phyloP scores from a whole-genome alignment of 164 flowering plant genomes.

The Magnolia changhungtana region DNA sequence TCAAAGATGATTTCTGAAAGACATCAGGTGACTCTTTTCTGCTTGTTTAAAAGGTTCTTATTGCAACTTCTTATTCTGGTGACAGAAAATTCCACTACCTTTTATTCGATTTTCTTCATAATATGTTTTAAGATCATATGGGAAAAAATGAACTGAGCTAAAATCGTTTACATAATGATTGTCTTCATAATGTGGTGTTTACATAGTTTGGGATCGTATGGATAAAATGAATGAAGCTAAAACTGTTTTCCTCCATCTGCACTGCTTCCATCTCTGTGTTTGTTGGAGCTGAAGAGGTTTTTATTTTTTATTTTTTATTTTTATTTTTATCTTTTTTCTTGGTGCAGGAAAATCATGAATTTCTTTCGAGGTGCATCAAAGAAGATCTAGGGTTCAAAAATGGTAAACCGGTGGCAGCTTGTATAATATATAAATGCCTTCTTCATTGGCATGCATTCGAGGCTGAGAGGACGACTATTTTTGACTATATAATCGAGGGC shows the following conservation, averaged over 20 bases:
- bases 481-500: conserved; percentile 76
- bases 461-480: conserved; percentile 86
- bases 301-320: neutral
- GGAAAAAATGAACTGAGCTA: neutral
- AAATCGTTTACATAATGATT: neutral
- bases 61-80: neutral
- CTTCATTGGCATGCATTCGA: conserved; percentile 91
- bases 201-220: neutral
- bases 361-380: conserved; percentile 77
- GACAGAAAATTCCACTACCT: neutral
- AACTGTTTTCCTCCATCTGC: neutral
- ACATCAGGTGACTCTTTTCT: conserved; percentile 54
- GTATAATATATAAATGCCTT: conserved; percentile 80
- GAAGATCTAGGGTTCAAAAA: conserved; percentile 75
- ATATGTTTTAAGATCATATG: neutral
- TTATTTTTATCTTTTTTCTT: neutral
- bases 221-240: neutral
- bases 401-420: conserved; percentile 92
- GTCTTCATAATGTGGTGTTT: neutral
- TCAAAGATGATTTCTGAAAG: conserved; percentile 65
- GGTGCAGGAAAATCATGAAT: conserved; percentile 77
- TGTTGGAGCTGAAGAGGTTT: neutral
- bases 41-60: neutral
- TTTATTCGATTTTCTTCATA: neutral
- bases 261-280: neutral